Evolutionary conservation across 1,139 yeast genomes (phyloP).

Genomic region (Sugiyamaella grinbergsii): DNA sequence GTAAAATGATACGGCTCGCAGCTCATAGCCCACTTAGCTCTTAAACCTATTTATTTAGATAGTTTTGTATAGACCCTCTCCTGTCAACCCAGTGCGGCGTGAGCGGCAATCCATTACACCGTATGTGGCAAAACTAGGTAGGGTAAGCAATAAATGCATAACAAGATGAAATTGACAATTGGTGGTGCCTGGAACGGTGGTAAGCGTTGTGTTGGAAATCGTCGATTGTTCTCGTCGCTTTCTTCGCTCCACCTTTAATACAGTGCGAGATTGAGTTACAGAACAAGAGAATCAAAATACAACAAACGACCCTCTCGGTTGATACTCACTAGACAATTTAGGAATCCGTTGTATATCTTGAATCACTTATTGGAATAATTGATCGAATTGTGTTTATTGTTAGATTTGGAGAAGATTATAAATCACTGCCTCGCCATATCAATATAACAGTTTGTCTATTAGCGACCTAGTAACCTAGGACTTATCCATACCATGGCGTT

Average conservation of each 20-base stretch:
- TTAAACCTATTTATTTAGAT: no score
- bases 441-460: background rate
- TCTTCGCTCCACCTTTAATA: background rate
- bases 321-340: background rate
- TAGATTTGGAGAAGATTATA: background rate
- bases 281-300: background rate
- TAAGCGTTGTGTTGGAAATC: background rate
- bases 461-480: background rate
- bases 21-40: no score
- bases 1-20: no score
- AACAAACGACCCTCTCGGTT: background rate
- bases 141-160: background rate
- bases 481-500: constrained; percentile 22
- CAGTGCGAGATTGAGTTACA: background rate
- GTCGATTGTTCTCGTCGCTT: constrained; percentile 8
- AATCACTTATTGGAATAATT: background rate
- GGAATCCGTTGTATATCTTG: background rate
- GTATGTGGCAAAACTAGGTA: no score
- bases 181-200: background rate
- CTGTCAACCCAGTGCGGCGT: background rate
- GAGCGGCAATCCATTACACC: background rate
- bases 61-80: no score
- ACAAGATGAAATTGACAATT: constrained; percentile 4
- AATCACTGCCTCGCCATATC: background rate
- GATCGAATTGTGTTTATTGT: background rate